phyloP scores from a whole-genome alignment of 768 basidiomycete genomes.

The Phylloporus rhodoxanthus region DNA sequence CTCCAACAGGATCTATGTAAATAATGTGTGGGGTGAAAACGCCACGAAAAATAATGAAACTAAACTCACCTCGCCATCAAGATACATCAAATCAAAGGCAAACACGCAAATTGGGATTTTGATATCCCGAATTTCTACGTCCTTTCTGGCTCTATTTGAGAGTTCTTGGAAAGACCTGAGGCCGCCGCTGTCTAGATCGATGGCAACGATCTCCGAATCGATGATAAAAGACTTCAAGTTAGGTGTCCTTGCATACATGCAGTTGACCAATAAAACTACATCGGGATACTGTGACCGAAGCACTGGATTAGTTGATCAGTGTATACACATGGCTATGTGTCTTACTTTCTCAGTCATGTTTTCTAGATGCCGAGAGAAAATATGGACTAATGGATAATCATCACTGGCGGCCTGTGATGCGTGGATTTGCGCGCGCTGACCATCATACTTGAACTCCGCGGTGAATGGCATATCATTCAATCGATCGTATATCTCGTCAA shows the following conservation, averaged over 20 bases:
- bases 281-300: constrained; percentile 66
- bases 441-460: constrained; percentile 91
- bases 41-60: neutral
- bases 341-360: constrained; percentile 85
- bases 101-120: constrained; percentile 78
- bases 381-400: constrained; percentile 39
- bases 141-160: constrained; percentile 78
- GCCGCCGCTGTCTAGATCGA: constrained; percentile 56
- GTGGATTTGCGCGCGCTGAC: constrained; percentile 80
- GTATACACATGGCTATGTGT: neutral
- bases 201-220: constrained; percentile 84
- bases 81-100: constrained; percentile 84
- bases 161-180: constrained; percentile 83
- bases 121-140: constrained; percentile 69
- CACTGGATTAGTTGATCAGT: constrained; percentile 9
- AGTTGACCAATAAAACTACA: constrained; percentile 52
- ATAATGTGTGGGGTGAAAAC: neutral
- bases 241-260: constrained; percentile 41
- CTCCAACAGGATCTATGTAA: constrained; percentile 55
- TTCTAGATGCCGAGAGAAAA: constrained; percentile 88
- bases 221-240: constrained; percentile 61
- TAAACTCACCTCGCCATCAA: constrained; percentile 67
- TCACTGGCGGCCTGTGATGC: constrained; percentile 31
- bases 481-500: constrained; percentile 76
- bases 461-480: constrained; percentile 62